Base-by-base conservation (phyloP, 495 filamentous ascomycete species). In the Penicillium flavigenum region DNA sequence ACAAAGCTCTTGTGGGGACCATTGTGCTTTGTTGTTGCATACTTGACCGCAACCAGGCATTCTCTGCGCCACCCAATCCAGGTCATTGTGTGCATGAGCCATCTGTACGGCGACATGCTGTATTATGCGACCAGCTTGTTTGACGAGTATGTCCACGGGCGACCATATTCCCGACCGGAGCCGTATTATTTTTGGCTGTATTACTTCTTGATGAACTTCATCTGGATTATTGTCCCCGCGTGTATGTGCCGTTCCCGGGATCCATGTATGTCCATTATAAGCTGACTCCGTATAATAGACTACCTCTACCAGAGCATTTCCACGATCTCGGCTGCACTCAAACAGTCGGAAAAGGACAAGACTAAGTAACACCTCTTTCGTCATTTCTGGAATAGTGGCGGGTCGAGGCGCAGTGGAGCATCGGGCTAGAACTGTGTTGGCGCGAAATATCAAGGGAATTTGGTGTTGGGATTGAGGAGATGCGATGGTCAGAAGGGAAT, bases 161-260 rank as follows among this genome's bases (percentile, higher is more conserved):
- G 79, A 5, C 75, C 78, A 5, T 88, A 91, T 67, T 89, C 84
- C 61, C 79, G 91, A 56, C 89, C 92, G 4, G 92, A 96, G 71
- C 66, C 76, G 5, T 80, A 86, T 57, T 96, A 95, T 67, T 96
- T 89, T 67, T 96, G 91, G 90, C 71, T 86, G 14, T 96, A 96
- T 67, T 96, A 89, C 65, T 82, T 92, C 20, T 79, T 88, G 17
- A 87, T 96, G 82, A 96, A 96, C 66, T 77, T 84, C 46, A 88
- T 92, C 51, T 96, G 92, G 92, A 90, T 86, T 34, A 76, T 94
- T 14, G 81, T 96, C 57, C 92, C 91, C 3, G 68, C 70, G 27
- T 71, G 81, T 84, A 66, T 66, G 81, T 46, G 22, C 31, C 36
- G 7, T 44, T 24, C 43, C 41, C 43, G n/a, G 20, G 42, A 24